Evolutionary conservation across 768 basidiomycete genomes (phyloP).

Genomic region (Hypholoma sublateritium): DNA sequence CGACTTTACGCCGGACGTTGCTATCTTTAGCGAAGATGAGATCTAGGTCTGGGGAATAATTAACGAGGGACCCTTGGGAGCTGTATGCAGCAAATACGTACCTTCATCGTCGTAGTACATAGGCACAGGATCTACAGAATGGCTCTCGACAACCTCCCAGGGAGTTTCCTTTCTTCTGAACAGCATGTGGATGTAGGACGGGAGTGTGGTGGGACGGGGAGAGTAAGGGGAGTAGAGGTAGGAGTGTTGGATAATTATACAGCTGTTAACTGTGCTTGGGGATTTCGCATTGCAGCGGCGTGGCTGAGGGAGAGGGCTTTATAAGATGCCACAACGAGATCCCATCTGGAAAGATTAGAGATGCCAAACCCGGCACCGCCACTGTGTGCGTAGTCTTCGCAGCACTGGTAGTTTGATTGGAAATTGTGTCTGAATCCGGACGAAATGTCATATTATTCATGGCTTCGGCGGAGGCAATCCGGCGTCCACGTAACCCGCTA

Average conservation of each 20-base stretch:
- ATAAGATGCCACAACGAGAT: conserved; percentile 16
- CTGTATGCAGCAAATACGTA: conserved; percentile 23
- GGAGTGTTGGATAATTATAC: conserved; percentile 1
- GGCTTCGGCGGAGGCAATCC: background rate
- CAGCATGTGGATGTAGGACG: conserved; percentile 30
- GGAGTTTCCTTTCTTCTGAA: conserved; percentile 60
- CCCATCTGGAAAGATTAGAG: conserved; percentile 4
- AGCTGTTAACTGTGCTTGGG: conserved; percentile 10
- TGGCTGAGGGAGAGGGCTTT: conserved; percentile 18
- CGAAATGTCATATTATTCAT: background rate
- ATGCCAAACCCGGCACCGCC: conserved; percentile 10
- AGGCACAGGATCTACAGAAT: conserved; percentile 61
- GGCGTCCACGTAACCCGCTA: background rate
- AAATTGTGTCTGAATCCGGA: background rate
- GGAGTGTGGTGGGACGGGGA: conserved; percentile 3
- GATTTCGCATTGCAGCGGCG: conserved; percentile 22
- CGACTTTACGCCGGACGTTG: conserved; percentile 60
- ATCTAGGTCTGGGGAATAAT: conserved; percentile 49
- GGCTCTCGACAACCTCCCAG: conserved; percentile 79
- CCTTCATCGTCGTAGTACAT: conserved; percentile 65
- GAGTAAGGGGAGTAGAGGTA: background rate
- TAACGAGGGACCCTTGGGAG: background rate
- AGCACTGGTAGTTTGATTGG: background rate
- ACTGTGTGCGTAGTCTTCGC: background rate
- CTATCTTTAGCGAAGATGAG: conserved; percentile 51